A percentile compares a stretch with the other conserved stretches of the same genome.
phyloP scores from a whole-genome alignment of 805 yeast genomes.

The Pichia insulana region DNA sequence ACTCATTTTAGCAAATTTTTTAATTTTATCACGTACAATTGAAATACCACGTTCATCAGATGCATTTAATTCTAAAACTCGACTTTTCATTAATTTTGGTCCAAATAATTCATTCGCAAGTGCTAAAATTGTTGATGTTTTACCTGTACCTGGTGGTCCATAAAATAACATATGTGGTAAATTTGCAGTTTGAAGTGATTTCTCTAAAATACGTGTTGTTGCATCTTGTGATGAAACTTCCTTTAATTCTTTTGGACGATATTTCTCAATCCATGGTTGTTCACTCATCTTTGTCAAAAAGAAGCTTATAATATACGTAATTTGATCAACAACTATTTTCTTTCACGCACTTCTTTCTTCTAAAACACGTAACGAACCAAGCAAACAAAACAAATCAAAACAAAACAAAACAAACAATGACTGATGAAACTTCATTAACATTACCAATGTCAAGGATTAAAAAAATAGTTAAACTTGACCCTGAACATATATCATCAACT shows the following conservation, averaged over 20 bases:
- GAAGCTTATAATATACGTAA: too few species aligned
- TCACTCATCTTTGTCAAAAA: too few species aligned
- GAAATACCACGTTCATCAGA: slow-evolving; percentile 89
- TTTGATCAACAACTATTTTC: too few species aligned
- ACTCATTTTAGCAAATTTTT: slow-evolving; percentile 76
- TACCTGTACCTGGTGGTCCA: slow-evolving; percentile 94
- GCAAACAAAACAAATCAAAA: too few species aligned
- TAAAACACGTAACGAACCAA: too few species aligned
- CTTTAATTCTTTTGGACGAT: slow-evolving; percentile 78
- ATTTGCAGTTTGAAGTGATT: slow-evolving; percentile 71
- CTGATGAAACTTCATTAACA: slow-evolving; percentile 16
- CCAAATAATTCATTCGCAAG: slow-evolving; percentile 74
- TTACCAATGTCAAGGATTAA: slow-evolving; percentile 64
- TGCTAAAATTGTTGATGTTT: slow-evolving; percentile 81
- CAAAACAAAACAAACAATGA: not conserved
- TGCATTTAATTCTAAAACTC: slow-evolving; percentile 80
- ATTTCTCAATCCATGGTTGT: slow-evolving; percentile 87
- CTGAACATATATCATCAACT: slow-evolving; percentile 59
- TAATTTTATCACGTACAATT: slow-evolving; percentile 77
- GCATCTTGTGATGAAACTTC: slow-evolving; percentile 91
- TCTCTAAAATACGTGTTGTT: slow-evolving; percentile 74
- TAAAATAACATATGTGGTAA: slow-evolving; percentile 87
- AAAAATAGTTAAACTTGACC: slow-evolving; percentile 66
- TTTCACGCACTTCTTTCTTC: too few species aligned
- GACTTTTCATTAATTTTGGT: slow-evolving; percentile 53